Evolutionary conservation across 2,329 filamentous ascomycete species (phyloP).

Genomic region (Cercospora sp.): DNA sequence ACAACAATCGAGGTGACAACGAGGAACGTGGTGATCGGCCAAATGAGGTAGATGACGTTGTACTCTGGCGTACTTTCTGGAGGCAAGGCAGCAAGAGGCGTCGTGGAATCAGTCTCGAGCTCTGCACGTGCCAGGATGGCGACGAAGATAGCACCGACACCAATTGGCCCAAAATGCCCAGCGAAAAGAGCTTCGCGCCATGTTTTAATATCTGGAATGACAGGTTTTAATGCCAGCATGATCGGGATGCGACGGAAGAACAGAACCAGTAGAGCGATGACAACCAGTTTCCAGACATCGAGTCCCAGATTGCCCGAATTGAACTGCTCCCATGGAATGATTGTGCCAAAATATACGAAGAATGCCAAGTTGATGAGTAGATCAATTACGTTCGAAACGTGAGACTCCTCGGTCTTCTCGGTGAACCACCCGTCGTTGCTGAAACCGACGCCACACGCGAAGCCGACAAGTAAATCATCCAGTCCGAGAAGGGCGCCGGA

Average conservation of each 20-base stretch:
- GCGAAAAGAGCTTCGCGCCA: slow-evolving; percentile 97
- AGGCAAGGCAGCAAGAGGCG: slow-evolving; percentile 61
- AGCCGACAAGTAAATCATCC: slow-evolving; percentile 92
- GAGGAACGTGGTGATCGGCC: slow-evolving; percentile 92
- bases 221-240: slow-evolving; percentile 85
- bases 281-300: slow-evolving; percentile 84
- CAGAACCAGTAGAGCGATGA: slow-evolving; percentile 89
- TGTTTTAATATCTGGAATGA: slow-evolving; percentile 96
- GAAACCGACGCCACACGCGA: slow-evolving; percentile 95
- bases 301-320: slow-evolving; percentile 73
- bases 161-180: slow-evolving; percentile 95
- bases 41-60: slow-evolving; percentile 79
- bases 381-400: slow-evolving; percentile 99
- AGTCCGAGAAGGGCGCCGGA: slow-evolving; percentile 87
- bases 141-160: slow-evolving; percentile 93
- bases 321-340: slow-evolving; percentile 93
- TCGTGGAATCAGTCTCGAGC: slow-evolving; percentile 70
- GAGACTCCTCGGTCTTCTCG: slow-evolving; percentile 96
- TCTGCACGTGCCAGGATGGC: slow-evolving; percentile 93
- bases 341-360: slow-evolving; percentile 96
- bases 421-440: slow-evolving; percentile 99
- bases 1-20: slow-evolving; percentile 93
- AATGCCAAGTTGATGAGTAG: slow-evolving; percentile 94
- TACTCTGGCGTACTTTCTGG: slow-evolving; percentile 63
- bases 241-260: slow-evolving; percentile 94